A percentile compares a stretch with the other conserved stretches of the same genome.
Evolutionary conservation across 2,329 filamentous ascomycete species (phyloP).

Genomic region (Cytospora leucostoma): DNA sequence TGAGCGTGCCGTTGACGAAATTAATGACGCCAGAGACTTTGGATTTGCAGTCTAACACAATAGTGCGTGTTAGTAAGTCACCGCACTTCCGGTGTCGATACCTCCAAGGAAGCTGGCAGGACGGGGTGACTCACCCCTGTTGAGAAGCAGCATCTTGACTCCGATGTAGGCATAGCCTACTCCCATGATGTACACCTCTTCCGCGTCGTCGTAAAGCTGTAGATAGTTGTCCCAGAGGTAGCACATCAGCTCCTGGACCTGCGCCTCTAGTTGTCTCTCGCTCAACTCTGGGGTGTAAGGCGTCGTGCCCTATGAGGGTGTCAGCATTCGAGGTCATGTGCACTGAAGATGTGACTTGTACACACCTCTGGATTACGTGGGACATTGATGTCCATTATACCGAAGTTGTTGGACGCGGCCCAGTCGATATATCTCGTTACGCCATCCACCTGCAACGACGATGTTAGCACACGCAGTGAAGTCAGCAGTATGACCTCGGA

Average conservation of each 20-base stretch:
- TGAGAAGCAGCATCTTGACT: constrained; percentile 77
- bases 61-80: constrained; percentile 9
- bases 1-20: constrained; percentile 76
- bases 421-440: constrained; percentile 81
- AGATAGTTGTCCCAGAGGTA: constrained; percentile 99
- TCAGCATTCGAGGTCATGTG: constrained; percentile 43
- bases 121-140: constrained; percentile 58
- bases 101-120: not conserved
- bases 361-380: constrained; percentile 60
- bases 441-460: constrained; percentile 67
- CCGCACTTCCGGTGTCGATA: no score
- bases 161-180: constrained; percentile 87
- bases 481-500: no score
- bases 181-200: constrained; percentile 82
- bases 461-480: constrained; percentile 8
- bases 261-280: constrained; percentile 54
- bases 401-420: constrained; percentile 75
- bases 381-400: constrained; percentile 88
- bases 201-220: constrained; percentile 69
- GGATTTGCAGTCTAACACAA: constrained; percentile 59
- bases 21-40: constrained; percentile 73
- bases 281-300: constrained; percentile 47
- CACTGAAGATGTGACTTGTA: constrained; percentile 44
- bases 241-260: constrained; percentile 71
- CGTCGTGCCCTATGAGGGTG: constrained; percentile 46